These are phyloP conservation scores for Boletus rufocinnamomeus DNA, from an alignment of 768 basidiomycete species.

Conservation along the genomic window DNA sequence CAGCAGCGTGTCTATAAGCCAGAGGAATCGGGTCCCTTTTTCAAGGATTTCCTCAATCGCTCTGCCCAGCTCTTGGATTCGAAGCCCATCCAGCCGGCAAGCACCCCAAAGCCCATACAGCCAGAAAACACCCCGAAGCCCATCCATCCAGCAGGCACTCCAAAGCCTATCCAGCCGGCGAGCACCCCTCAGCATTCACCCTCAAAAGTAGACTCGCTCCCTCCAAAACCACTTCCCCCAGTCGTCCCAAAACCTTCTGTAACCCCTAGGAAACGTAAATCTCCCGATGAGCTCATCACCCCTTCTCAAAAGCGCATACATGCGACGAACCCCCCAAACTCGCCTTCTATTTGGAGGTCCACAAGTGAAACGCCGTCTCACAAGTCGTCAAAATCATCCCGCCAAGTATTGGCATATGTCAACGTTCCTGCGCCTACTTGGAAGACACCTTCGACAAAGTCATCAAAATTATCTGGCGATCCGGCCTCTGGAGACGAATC, in stretches of 20 bases:
- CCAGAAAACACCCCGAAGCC: conserved; percentile 15
- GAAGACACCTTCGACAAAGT: conserved; percentile 33
- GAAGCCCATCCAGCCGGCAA: conserved; percentile 20
- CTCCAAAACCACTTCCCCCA: conserved; percentile 13
- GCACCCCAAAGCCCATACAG: conserved; percentile 18
- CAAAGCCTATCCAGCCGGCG: conserved; percentile 13
- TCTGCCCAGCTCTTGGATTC: conserved; percentile 48
- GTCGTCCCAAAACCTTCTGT: conserved; percentile 27
- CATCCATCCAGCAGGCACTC: conserved; percentile 11
- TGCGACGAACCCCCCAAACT: conserved; percentile 10
- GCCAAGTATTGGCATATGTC: conserved; percentile 37
- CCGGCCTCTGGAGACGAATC: conserved; percentile 58
- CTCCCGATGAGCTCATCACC: conserved; percentile 56
- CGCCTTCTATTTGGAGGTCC: conserved; percentile 16
- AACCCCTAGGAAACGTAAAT: conserved; percentile 76
- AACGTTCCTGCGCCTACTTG: conserved; percentile 32
- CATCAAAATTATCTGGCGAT: conserved; percentile 34
- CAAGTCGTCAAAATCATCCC: conserved; percentile 32
- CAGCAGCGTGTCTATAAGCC: conserved; percentile 44
- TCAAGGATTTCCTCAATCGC: conserved; percentile 58
- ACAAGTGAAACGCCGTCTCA: conserved; percentile 29
- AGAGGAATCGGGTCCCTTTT: conserved; percentile 63
- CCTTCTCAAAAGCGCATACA: conserved; percentile 65
- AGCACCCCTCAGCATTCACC: conserved; percentile 22
- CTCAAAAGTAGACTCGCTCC: conserved; percentile 18